phyloP scores from a whole-genome alignment of 352 stramenopile genomes.

The Phytophthora kernoviae region DNA sequence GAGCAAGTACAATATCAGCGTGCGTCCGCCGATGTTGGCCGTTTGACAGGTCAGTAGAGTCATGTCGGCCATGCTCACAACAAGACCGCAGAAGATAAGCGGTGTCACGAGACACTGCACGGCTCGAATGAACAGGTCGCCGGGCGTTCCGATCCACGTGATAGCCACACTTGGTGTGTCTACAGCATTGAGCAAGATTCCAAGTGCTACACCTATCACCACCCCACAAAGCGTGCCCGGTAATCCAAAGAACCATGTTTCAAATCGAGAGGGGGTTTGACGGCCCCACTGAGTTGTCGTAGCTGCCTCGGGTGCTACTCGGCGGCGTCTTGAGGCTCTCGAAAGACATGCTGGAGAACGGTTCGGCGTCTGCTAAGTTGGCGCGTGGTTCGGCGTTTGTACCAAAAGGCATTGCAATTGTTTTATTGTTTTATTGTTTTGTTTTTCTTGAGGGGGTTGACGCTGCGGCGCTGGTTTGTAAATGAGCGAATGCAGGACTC shows the following conservation, averaged over 20 bases:
- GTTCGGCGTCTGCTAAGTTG: too few relatives aligned
- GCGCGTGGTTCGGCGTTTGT: too few relatives aligned
- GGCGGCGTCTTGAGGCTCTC: constrained; percentile 1
- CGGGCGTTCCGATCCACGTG: constrained; percentile 32
- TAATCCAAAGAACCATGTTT: constrained; percentile 11
- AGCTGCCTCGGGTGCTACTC: background rate
- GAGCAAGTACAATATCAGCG: constrained; percentile 21
- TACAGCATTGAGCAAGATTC: constrained; percentile 13
- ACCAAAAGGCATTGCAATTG: too few relatives aligned
- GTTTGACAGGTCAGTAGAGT: constrained; percentile 25
- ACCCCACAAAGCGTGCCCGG: constrained; percentile 16
- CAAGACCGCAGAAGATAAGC: constrained; percentile 42
- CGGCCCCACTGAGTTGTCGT: background rate
- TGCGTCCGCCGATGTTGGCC: constrained; percentile 16
- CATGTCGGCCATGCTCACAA: constrained; percentile 37
- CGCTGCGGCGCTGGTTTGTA: too few relatives aligned
- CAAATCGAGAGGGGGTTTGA: background rate
- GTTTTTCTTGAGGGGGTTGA: too few relatives aligned
- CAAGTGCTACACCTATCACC: constrained; percentile 4
- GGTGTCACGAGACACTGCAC: constrained; percentile 40
- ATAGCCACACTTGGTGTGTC: constrained; percentile 9
- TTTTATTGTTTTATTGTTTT: too few relatives aligned
- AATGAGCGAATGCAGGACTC: too few relatives aligned
- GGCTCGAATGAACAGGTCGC: constrained; percentile 40
- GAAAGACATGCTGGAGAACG: constrained; percentile 1